These are phyloP conservation scores for Stemphylium lycopersici DNA, from an alignment of 2,329 filamentous ascomycete genomes.

Conservation along the genomic window DNA sequence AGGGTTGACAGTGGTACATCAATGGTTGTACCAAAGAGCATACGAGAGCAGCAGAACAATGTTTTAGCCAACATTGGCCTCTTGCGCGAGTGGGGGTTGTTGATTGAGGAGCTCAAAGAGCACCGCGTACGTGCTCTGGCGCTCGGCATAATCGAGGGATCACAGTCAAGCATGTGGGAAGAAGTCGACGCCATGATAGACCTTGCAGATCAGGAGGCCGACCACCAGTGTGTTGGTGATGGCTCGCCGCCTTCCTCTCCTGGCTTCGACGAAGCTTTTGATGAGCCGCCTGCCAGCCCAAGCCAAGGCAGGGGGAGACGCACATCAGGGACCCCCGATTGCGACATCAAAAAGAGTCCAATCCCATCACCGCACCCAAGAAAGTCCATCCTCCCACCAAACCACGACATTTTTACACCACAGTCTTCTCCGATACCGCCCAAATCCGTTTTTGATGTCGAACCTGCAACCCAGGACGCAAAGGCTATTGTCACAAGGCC, in stretches of 20 bases:
- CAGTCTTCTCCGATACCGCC: constrained; percentile 40
- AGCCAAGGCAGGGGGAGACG: constrained; percentile 36
- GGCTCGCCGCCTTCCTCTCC: constrained; percentile 62
- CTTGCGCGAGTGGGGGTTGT: constrained; percentile 77
- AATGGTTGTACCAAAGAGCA: constrained; percentile 79
- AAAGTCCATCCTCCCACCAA: constrained; percentile 46
- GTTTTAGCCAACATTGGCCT: constrained; percentile 85
- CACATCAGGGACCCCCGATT: constrained; percentile 39
- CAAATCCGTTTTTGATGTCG: constrained; percentile 30
- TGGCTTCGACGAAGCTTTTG: constrained; percentile 64
- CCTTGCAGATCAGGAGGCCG: constrained; percentile 72
- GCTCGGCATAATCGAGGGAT: constrained; percentile 68
- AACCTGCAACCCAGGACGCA: constrained; percentile 32
- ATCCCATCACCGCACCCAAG: constrained; percentile 32
- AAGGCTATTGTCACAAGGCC: constrained; percentile 51
- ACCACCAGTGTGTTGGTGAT: constrained; percentile 62
- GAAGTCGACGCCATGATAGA: constrained; percentile 88
- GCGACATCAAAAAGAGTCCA: constrained; percentile 30
- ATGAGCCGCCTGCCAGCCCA: constrained; percentile 55
- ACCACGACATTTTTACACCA: constrained; percentile 45
- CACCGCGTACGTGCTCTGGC: constrained; percentile 72
- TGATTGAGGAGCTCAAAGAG: constrained; percentile 84
- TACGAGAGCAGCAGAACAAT: constrained; percentile 80
- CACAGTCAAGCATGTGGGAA: constrained; percentile 70
- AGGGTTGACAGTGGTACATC: constrained; percentile 53